Percentiles rank a stretch among this genome's conserved stretches.
Conservation (phyloP, 257 asterid genomes). For the Euphrasia confusa region DNA sequence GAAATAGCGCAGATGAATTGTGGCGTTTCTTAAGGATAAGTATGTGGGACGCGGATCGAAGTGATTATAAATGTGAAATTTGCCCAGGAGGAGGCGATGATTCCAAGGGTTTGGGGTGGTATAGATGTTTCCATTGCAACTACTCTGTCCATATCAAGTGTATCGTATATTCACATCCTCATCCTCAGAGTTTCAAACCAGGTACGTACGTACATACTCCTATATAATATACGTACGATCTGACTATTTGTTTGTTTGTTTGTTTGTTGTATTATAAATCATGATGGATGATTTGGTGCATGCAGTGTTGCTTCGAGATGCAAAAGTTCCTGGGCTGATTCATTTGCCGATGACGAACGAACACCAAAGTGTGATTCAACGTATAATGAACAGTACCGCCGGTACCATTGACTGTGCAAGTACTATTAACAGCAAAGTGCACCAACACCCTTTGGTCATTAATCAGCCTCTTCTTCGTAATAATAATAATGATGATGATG, state of each 20-base stretch:
- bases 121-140: background rate
- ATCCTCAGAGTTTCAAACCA: background rate
- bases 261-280: too few relatives aligned
- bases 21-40: too few relatives aligned
- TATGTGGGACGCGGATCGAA: too few relatives aligned
- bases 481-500: background rate
- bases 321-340: constrained; percentile 5
- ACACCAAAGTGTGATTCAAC: background rate
- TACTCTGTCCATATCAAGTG: constrained; percentile 17
- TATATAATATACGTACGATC: too few relatives aligned
- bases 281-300: background rate
- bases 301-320: constrained; percentile 16
- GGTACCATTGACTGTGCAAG: background rate
- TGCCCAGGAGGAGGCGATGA: background rate
- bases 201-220: background rate
- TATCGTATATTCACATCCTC: constrained; percentile 4
- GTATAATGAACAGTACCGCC: background rate
- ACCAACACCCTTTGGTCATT: background rate
- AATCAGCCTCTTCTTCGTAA: too few relatives aligned
- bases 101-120: background rate
- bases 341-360: constrained; percentile 20
- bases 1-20: too few relatives aligned
- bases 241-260: too few relatives aligned
- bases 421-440: background rate
- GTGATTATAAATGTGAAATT: background rate